Percentiles rank a stretch among this genome's conserved stretches.
These are phyloP conservation scores for Plantago major DNA, from an alignment of 257 asterid genomes.

Conservation along the genomic window DNA sequence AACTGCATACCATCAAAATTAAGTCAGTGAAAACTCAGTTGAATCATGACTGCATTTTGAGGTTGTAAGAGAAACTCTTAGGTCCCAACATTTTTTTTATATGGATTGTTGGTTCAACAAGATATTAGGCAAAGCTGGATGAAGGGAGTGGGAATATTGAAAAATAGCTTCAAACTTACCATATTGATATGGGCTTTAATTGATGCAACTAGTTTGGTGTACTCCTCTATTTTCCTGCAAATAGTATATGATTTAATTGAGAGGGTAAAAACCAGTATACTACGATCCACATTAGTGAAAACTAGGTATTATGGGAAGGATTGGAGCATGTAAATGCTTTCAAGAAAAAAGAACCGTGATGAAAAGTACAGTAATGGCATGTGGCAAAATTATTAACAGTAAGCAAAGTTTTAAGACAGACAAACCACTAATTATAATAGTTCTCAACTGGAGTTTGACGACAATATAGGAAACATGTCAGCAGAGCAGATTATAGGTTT, in stretches of 20 bases:
- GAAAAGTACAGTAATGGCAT: slow-evolving; percentile 2
- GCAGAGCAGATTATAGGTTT: too few species aligned
- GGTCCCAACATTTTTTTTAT: too few species aligned
- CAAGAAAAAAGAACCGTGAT: background rate
- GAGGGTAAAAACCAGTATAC: slow-evolving; percentile 3
- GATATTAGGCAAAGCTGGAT: background rate
- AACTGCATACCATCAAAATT: slow-evolving; percentile 46
- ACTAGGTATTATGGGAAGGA: background rate
- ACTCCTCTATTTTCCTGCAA: slow-evolving; percentile 75
- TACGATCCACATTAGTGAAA: background rate
- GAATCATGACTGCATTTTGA: background rate
- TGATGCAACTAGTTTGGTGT: slow-evolving; percentile 63
- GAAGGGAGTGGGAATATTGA: background rate
- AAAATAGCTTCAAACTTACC: slow-evolving; percentile 41
- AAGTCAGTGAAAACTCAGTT: slow-evolving; percentile 1
- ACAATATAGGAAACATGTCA: too few species aligned
- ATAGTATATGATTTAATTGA: too few species aligned
- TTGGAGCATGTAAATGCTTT: background rate
- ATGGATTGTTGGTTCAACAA: background rate
- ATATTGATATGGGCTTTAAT: slow-evolving; percentile 79
- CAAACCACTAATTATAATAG: too few species aligned
- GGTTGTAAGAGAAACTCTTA: too few species aligned
- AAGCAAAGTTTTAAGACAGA: background rate
- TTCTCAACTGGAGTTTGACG: too few species aligned
- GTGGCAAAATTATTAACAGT: background rate